These are phyloP conservation scores for Basipetospora chlamydospora DNA, from an alignment of 2,329 filamentous ascomycete genomes.

Conservation along the genomic window DNA sequence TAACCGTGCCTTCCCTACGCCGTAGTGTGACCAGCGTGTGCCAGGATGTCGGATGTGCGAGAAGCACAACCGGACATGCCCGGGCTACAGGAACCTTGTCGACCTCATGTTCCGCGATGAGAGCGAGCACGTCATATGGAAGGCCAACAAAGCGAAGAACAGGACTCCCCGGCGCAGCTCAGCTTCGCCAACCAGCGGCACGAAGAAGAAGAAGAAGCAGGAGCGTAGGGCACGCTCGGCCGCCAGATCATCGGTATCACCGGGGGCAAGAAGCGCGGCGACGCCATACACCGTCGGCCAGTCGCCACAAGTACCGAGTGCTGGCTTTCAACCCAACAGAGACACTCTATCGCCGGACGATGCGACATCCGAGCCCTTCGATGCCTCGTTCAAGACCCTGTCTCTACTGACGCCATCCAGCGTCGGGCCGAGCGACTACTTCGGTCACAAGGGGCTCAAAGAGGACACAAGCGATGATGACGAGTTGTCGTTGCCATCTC, in stretches of 20 bases:
- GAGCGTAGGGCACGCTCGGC: constrained; percentile 1
- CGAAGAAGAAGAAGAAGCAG: constrained; percentile 1
- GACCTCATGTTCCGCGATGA: constrained; percentile 45
- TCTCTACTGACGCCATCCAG: constrained; percentile 3
- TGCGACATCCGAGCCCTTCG: constrained; percentile 1
- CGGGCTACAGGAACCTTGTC: constrained; percentile 39
- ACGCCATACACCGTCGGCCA: not conserved
- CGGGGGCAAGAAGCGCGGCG: not conserved
- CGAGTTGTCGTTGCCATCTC: constrained; percentile 15
- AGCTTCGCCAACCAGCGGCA: not conserved
- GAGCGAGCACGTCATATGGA: constrained; percentile 39
- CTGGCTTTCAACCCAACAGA: not conserved
- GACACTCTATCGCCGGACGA: constrained; percentile 1
- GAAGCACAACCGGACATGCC: constrained; percentile 35
- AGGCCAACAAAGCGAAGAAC: constrained; percentile 23
- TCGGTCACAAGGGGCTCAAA: constrained; percentile 3
- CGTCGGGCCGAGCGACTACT: not conserved
- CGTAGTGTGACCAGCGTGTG: constrained; percentile 36
- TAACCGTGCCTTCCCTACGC: not conserved
- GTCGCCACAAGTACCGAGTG: not conserved
- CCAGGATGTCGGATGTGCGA: constrained; percentile 40
- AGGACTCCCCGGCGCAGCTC: not conserved
- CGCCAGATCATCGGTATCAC: not conserved
- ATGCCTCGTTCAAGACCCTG: not conserved
- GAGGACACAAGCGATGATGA: constrained; percentile 13